Base-by-base conservation (phyloP, 2,329 filamentous ascomycete species). In the Ceratocystis cacaofunesta region DNA sequence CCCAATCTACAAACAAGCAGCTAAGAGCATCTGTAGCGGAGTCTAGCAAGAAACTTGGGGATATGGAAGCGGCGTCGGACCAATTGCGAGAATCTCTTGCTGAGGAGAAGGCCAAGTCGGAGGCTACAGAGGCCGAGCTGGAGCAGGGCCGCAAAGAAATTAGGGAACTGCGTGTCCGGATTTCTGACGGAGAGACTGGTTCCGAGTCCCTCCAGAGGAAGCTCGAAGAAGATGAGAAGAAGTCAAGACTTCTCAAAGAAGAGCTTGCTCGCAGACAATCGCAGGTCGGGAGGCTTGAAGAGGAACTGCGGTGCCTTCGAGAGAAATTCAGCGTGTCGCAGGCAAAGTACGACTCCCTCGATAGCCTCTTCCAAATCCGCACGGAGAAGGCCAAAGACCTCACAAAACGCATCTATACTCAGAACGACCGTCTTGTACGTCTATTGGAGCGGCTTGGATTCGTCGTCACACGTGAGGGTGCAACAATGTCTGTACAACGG, bases 391-490 rank as follows among this genome's bases (percentile, higher is more conserved):
- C 90, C 4, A 90, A 89, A 72, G 90, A 96, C 69, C 78, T 97
- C 12, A 95, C 91, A 1, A 88, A 91, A 71, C 85, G 86, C 65
- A 79, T 96, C 3, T 95, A 90, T 73, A 81, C 85, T 1, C 89
- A 96, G 68, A 92, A 94, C 68, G 89, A 95, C 70, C 86, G 90
- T 28, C 79, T 96, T n/a, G 83, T 84, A 67, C 85, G 87, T 63
- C 83, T 99, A 61, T 79, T 99, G 0, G 92, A 97, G 72, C 84
- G 90, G 36, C 80, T 97, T 3, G 92, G 92, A 12, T 96, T 94
- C 72, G 85, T 87, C 0, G 82, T 97, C 17, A 84, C 85, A 1
- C 85, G 90, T 43, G 85, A 90, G 68, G 85, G 87, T 50, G 83
- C 84, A 25, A 80, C 80, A 15, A 90, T 95, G 82, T 76, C 82